These are phyloP conservation scores for Coemansia javaensis DNA, from an alignment of 192 early-diverging fungal genomes.

Conservation along the genomic window DNA sequence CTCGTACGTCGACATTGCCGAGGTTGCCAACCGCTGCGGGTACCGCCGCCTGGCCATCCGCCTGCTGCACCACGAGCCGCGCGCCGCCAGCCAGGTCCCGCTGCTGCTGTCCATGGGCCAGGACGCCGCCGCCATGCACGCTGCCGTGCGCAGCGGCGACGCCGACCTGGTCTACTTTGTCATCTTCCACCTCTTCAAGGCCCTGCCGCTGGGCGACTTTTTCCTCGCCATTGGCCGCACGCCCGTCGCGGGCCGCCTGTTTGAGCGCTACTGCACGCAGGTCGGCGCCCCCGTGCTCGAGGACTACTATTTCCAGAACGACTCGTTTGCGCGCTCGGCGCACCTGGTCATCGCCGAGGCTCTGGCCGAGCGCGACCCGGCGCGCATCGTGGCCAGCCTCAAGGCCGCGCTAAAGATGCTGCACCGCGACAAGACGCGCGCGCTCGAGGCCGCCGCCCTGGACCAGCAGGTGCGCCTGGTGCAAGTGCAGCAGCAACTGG, in stretches of 20 bases:
- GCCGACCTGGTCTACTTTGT: slow-evolving; percentile 95
- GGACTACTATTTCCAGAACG: slow-evolving; percentile 97
- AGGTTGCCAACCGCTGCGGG: slow-evolving; percentile 80
- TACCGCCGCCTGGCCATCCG: slow-evolving; percentile 71
- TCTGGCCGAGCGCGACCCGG: slow-evolving; percentile 41
- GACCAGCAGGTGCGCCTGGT: slow-evolving; percentile 61
- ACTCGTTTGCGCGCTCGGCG: slow-evolving; percentile 61
- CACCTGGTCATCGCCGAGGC: slow-evolving; percentile 53
- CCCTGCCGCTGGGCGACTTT: slow-evolving; percentile 79
- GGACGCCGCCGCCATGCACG: slow-evolving; percentile 79
- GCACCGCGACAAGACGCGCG: slow-evolving; percentile 62
- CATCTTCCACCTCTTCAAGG: slow-evolving; percentile 83
- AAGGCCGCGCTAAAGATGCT: slow-evolving; percentile 69
- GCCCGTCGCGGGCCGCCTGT: slow-evolving; percentile 74
- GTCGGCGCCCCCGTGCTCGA: slow-evolving; percentile 72
- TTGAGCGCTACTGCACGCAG: slow-evolving; percentile 79
- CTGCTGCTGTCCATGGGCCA: slow-evolving; percentile 90
- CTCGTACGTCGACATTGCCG: slow-evolving; percentile 90
- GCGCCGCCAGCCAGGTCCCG: slow-evolving; percentile 91
- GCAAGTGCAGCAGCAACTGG: slow-evolving; percentile 63
- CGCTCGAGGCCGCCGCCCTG: slow-evolving; percentile 67
- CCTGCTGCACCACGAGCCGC: slow-evolving; percentile 90
- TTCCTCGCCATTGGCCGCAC: slow-evolving; percentile 79
- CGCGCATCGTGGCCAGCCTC: slow-evolving; percentile 63
- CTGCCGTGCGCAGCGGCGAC: slow-evolving; percentile 92